Percentiles rank a stretch among this genome's conserved stretches.
phyloP scores from a whole-genome alignment of 441 rosid species.

The Eruca vesicaria region DNA sequence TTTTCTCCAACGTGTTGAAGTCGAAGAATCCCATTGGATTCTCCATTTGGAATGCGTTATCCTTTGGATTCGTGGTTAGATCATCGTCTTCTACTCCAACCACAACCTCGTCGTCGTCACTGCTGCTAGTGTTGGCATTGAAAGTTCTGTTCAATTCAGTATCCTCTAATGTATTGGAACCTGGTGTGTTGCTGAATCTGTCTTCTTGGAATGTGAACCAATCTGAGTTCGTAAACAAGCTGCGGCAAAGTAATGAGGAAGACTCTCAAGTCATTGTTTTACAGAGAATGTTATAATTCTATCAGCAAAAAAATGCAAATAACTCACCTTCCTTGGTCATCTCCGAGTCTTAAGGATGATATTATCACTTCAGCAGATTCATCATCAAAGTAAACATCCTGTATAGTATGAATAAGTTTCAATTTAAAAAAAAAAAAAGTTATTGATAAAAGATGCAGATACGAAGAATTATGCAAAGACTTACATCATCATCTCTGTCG shows the following conservation, averaged over 20 bases:
- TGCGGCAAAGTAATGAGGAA: conserved; percentile 38
- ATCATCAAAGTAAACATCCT: conserved; percentile 98
- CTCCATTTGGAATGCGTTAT: conserved; percentile 33
- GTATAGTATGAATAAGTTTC: conserved; percentile 29
- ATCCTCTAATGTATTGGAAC: conserved; percentile 65
- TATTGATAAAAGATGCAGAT: background rate
- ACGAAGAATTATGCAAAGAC: background rate
- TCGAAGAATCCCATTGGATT: conserved; percentile 50
- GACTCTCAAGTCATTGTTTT: background rate
- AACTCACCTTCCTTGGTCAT: conserved; percentile 90
- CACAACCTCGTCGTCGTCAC: conserved; percentile 93
- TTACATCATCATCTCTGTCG: conserved; percentile 93
- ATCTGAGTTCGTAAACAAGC: conserved; percentile 90
- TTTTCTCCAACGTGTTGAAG: conserved; percentile 55
- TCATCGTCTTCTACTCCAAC: conserved; percentile 93
- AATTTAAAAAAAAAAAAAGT: background rate
- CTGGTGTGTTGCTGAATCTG: conserved; percentile 53
- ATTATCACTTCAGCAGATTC: conserved; percentile 99
- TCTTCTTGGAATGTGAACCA: conserved; percentile 98
- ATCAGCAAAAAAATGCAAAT: background rate
- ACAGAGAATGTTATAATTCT: background rate
- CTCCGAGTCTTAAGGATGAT: conserved; percentile 93
- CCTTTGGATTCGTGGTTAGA: conserved; percentile 11
- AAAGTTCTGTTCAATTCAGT: conserved; percentile 44
- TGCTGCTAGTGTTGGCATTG: conserved; percentile 65